Percentiles rank a stretch among this genome's conserved stretches.
Evolutionary conservation across 31 red algal genomes (phyloP).

Genomic region (Porphyra umbilicalis): DNA sequence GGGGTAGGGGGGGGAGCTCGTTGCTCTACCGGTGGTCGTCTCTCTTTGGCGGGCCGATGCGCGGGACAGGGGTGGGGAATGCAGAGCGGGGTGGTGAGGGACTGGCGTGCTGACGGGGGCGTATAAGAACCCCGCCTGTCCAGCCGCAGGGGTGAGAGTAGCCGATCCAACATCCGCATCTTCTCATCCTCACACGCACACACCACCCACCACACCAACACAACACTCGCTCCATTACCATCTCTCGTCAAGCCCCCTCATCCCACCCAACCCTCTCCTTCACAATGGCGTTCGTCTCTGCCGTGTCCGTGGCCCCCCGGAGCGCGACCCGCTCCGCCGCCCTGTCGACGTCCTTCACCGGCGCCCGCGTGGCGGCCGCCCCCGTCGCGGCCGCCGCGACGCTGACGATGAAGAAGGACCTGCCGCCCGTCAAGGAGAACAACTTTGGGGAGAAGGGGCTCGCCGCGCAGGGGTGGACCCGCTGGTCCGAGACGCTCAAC

Average conservation of each 20-base stretch:
- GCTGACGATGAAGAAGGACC: not conserved
- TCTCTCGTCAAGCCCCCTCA: not conserved
- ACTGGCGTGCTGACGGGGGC: no score
- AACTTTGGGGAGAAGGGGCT: not conserved
- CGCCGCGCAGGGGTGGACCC: slow-evolving; percentile 2
- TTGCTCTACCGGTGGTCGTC: no score
- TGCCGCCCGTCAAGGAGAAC: not conserved
- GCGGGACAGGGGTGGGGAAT: no score
- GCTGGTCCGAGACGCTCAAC: not conserved
- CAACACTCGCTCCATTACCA: not conserved
- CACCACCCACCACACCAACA: no score
- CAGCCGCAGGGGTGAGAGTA: no score
- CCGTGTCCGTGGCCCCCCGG: not conserved
- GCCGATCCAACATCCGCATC: no score
- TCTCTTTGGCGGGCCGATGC: no score
- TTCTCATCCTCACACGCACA: no score
- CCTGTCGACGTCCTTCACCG: not conserved
- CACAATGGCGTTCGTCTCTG: not conserved
- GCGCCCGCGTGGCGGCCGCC: not conserved
- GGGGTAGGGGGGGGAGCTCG: no score
- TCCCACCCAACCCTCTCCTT: not conserved
- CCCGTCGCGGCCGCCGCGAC: not conserved
- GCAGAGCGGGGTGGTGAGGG: no score
- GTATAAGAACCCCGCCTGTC: no score
- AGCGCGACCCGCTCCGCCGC: not conserved